phyloP scores from a whole-genome alignment of 208 protist species.

The Leishmania arabica region DNA sequence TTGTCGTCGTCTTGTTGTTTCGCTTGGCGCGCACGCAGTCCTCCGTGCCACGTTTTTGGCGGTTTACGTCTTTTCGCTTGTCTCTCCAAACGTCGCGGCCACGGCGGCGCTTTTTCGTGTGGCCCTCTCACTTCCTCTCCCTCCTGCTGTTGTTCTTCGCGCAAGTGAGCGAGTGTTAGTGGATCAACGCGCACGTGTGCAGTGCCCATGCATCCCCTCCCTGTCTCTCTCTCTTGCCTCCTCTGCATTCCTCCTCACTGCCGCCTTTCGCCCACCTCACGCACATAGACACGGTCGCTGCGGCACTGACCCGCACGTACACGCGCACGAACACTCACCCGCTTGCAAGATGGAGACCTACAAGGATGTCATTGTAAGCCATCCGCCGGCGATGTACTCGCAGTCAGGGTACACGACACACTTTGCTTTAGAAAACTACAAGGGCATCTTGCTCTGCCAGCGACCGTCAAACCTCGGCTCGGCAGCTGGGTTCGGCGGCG shows the following conservation, averaged over 20 bases:
- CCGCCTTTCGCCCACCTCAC: not conserved
- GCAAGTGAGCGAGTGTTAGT: not conserved
- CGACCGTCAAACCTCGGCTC: conserved; percentile 53
- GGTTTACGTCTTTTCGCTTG: not conserved
- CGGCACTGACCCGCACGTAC: not conserved
- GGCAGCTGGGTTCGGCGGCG: conserved; percentile 7
- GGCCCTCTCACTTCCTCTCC: not conserved
- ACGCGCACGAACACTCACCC: not conserved
- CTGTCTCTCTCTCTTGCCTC: not conserved
- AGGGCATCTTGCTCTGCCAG: conserved; percentile 90
- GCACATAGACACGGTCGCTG: not conserved
- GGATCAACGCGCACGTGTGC: not conserved
- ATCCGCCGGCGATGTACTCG: conserved; percentile 80
- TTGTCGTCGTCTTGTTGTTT: not conserved
- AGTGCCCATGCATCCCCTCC: not conserved
- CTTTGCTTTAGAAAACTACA: conserved; percentile 90
- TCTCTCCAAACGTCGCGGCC: not conserved
- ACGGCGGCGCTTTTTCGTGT: not conserved
- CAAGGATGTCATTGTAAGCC: conserved; percentile 91
- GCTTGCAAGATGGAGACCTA: conserved; percentile 71
- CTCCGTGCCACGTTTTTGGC: not conserved
- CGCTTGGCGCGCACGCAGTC: not conserved
- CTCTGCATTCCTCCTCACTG: not conserved
- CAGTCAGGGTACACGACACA: conserved; percentile 34
- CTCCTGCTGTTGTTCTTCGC: not conserved